Base-by-base conservation (phyloP, 768 basidiomycete genomes). In the Termitomyces bulborhizus region DNA sequence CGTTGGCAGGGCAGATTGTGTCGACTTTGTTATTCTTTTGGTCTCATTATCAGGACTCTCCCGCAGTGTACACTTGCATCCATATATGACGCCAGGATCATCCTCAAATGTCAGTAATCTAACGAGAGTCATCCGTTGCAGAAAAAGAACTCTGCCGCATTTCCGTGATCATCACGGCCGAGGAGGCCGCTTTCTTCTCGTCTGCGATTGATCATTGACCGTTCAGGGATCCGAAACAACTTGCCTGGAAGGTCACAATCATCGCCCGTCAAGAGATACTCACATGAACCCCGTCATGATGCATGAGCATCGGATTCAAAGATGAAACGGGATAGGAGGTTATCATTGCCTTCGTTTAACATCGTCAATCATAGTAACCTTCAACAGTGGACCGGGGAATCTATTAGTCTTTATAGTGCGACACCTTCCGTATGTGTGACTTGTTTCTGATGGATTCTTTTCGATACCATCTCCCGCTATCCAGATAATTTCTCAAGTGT, bases 1-100 rank as follows among this genome's bases (percentile, higher is more conserved):
- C 18, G 57, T 61, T 61, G 60, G 45, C 48, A 58, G 34, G 49
- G 60, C 54, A 60, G 53, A 53, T 39, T 46, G 50, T 56, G 6
- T 26, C 29, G 24, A 29, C 47, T 51, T 24, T 39, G 46, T 39
- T n/a, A n/a, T n/a, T 56, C n/a, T n/a, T 31, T 44, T 57, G 54
- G 57, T 55, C 43, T 50, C 44, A 49, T 56, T 39, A 42, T 9
- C 6, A 29, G 29, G 21, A 21, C 21, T 21, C 21, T 21, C 21
- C 21, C 32, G 32, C 11, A n/a, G 5, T 45, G 24, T 12, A 21
- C 46, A 42, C 6, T 31, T 27, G 32, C 12, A 34, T 12, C 12
- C 29, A 31, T 8, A 11, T 21, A 32, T 44, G 11, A 24, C 34
- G 21, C 11, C n/a, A 40, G 29, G 12, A 36, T 12, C 21, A 21